Evolutionary conservation across 805 yeast genomes (phyloP).

Genomic region (Hanseniaspora pseudoguilliermondii): DNA sequence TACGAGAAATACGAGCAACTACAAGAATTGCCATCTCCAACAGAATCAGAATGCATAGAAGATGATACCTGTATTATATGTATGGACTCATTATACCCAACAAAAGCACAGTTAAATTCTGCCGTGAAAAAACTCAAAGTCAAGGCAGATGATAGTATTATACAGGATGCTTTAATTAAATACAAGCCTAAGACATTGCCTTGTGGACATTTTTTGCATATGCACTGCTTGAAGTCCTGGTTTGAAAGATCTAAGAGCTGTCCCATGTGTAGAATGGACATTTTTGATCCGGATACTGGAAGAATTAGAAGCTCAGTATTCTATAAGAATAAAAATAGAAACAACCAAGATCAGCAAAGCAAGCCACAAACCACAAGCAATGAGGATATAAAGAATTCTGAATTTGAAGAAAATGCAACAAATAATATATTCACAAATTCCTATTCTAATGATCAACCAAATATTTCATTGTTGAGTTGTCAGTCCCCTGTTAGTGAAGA

Average conservation of each 20-base stretch:
- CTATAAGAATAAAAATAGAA: not conserved
- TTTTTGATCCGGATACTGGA: constrained; percentile 29
- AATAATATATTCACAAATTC: too few species aligned
- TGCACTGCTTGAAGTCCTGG: constrained; percentile 88
- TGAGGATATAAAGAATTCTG: too few species aligned
- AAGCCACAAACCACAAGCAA: too few species aligned
- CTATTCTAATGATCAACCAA: too few species aligned
- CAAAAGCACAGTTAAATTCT: not conserved
- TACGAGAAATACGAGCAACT: constrained; percentile 43
- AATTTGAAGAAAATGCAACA: too few species aligned
- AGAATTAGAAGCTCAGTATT: constrained; percentile 21
- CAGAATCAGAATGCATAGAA: constrained; percentile 33
- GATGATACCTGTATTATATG: constrained; percentile 57
- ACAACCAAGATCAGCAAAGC: not conserved
- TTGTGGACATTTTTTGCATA: constrained; percentile 81
- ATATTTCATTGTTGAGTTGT: too few species aligned
- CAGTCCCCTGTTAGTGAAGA: too few species aligned
- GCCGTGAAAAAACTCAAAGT: not conserved
- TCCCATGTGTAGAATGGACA: constrained; percentile 76
- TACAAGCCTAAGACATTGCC: constrained; percentile 55
- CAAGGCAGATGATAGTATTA: not conserved
- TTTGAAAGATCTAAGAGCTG: constrained; percentile 83
- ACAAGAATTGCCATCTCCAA: constrained; percentile 55
- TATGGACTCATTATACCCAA: constrained; percentile 50
- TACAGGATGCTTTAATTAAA: not conserved